Evolutionary conservation across 345 rosid genomes (phyloP), one percentile per base, ranked within the genome.

Genomic region (Brassica napus): DNA sequence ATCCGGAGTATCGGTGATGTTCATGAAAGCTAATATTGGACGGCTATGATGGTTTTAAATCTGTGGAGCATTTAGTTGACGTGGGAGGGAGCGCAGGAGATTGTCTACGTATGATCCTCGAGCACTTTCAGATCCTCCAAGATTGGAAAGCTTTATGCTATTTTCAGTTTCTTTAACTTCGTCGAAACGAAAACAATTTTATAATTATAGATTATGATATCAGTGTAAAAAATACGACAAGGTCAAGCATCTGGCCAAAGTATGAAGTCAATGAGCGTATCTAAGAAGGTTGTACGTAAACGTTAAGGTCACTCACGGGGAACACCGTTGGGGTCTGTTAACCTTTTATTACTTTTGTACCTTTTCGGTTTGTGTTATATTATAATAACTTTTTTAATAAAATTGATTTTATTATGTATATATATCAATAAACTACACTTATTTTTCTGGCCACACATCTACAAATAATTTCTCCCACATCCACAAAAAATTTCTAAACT

Each of bases 31-130:
- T 0, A 68, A 68, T 91, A 6, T 69, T 94, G 87, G 83, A 85
- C 15, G 85, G 88, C 72, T 94, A 92, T 60, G 86, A 85, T 77
- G 97, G 97, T 35, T 92, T 94, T 59, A 54, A 82, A 59, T 91
- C 86, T 0, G 86, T 88, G 24, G 72, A 79, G 37, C 84, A 26
- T 59, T 68, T 94, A 71, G 94, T 94, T 28, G 98, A 94, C 62
- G 98, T 94, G 42, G 98, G 97, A 55, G 98, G 98, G 18, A 94
- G 98, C 15, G 92, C 88, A 7, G 98, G 98, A 32, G 97, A 92
- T 83, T 94, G 97, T 83, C 90, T 94, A 35, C 83, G 85, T 81
- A 92, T 92, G 98, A 94, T 94, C 62, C 26, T 91, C 18, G 9
- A 80, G 3, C 88, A 89, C 18, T 81, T 85, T 78, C 84, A 85